Evolutionary conservation across 257 asterid species (phyloP), one percentile per base, ranked within the genome.

Genomic region (Solanum pennellii): DNA sequence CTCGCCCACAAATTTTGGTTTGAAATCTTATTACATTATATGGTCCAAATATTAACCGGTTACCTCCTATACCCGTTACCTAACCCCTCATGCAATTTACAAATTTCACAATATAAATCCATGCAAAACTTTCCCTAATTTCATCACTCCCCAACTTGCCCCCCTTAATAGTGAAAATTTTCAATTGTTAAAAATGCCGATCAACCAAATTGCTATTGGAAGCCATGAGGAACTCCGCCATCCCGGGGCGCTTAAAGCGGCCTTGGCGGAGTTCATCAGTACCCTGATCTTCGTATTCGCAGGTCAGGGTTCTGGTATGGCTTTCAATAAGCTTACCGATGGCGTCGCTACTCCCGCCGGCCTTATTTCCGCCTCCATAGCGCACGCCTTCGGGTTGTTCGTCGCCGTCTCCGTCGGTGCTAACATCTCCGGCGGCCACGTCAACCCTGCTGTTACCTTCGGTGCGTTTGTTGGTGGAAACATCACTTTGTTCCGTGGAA

Each of bases 351-450:
- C 92, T 49, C 94, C 95, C 9, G 9, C 91, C 7, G 94, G 95
- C 27, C 90, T 93, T 23, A 42, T 93, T 59, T 75, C 89, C 41
- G 95, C 95, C 83, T 77, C 96, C 3, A 27, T 93, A 5, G 94
- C 96, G 25, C 94, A 93, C 45, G 96, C 87, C 13, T 89, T 93
- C 74, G 94, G 69, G 74, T 92, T 93, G 4, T 93, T 93, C 84
- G 95, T 92, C 8, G 96, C 93, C 13, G 94, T 93, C 72, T 42
- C 94, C 37, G 88, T 91, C 47, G 77, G 90, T 56, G 94, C 94
- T 42, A 93, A 93, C 93, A 91, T 92, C 87, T 93, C 96, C 87
- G 95, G 96, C 18, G 96, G 96, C 68, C 96, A 93, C 89, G 96
- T 93, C 86, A 93, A 93, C 90, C 96, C 95, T 27, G 94, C 96